Percentiles rank a stretch among this genome's conserved stretches.
Evolutionary conservation across 176 grass and related monocot genomes (phyloP).

Genomic region (Triticum timopheevii): DNA sequence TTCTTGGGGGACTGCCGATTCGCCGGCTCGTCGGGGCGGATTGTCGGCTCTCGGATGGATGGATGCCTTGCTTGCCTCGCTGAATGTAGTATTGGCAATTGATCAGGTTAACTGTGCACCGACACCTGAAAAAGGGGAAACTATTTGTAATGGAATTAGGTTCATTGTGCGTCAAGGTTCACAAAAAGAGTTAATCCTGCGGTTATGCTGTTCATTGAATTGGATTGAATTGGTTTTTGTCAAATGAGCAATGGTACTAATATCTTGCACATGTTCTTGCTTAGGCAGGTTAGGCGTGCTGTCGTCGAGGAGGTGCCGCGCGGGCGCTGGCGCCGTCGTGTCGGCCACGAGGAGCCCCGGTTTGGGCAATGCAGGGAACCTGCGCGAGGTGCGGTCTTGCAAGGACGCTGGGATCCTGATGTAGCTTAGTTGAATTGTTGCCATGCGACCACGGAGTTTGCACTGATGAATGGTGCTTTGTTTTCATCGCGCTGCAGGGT

Average conservation of each 20-base stretch:
- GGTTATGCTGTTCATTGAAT: not conserved
- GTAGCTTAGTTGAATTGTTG: not conserved
- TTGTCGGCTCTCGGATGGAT: not conserved
- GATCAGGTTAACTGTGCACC: not conserved
- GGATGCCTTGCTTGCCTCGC: not conserved
- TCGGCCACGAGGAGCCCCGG: constrained; percentile 37
- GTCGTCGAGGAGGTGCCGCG: constrained; percentile 5
- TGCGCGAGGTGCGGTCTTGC: constrained; percentile 35
- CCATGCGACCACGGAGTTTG: not conserved
- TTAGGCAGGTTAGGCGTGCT: constrained; percentile 43
- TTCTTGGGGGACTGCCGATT: not conserved
- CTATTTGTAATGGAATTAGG: not conserved
- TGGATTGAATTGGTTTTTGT: not conserved
- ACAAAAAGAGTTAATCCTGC: not conserved
- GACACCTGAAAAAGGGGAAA: not conserved
- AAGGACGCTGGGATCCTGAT: not conserved
- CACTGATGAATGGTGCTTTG: not conserved
- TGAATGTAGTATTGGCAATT: not conserved
- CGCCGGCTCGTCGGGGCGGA: not conserved
- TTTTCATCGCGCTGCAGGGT: constrained; percentile 35
- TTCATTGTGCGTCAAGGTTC: not conserved
- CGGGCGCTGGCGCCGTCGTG: not conserved
- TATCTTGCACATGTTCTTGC: constrained; percentile 27
- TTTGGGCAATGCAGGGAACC: constrained; percentile 46
- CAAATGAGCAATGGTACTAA: not conserved